Percentiles rank a stretch among this genome's conserved stretches.
Evolutionary conservation across 2,329 filamentous ascomycete genomes (phyloP).

Genomic region (Ophidiomyces ophidiicola): DNA sequence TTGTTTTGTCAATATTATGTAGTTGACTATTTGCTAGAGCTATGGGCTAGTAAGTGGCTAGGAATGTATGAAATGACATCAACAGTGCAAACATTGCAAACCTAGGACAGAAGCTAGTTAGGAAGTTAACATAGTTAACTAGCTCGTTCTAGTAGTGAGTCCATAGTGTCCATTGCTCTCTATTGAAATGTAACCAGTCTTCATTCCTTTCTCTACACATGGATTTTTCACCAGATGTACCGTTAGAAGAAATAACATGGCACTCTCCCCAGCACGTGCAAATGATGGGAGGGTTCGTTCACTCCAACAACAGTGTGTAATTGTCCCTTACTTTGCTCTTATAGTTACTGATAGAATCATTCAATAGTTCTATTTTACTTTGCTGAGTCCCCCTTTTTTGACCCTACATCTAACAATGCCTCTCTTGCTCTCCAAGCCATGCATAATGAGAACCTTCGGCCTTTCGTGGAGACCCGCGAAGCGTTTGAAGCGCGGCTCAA

Average conservation of each 20-base stretch:
- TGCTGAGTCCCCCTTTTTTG: constrained; percentile 51
- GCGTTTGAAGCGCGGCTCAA: constrained; percentile 45
- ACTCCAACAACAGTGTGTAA: constrained; percentile 34
- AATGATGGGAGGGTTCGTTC: constrained; percentile 36
- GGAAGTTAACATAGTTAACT: not conserved
- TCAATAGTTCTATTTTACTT: constrained; percentile 49
- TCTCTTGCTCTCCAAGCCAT: constrained; percentile 42
- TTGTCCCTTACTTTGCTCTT: not conserved
- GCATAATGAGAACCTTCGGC: constrained; percentile 38
- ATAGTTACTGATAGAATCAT: not conserved
- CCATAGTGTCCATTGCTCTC: not conserved
- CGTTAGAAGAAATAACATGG: constrained; percentile 36
- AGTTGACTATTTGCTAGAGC: too few relatives aligned
- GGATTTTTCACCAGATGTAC: constrained; percentile 12
- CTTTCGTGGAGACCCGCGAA: constrained; percentile 43
- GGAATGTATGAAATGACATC: constrained; percentile 9
- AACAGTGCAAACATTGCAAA: constrained; percentile 9
- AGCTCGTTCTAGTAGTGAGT: not conserved
- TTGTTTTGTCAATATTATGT: too few relatives aligned
- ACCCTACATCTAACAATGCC: constrained; percentile 49
- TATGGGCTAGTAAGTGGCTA: too few relatives aligned
- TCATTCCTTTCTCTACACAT: not conserved
- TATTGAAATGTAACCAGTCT: too few relatives aligned
- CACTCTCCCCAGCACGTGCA: constrained; percentile 35
- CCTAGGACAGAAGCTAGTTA: not conserved